These are phyloP conservation scores for Fomitopsis pinicola DNA, from an alignment of 1,284 basidiomycete species.

Conservation along the genomic window DNA sequence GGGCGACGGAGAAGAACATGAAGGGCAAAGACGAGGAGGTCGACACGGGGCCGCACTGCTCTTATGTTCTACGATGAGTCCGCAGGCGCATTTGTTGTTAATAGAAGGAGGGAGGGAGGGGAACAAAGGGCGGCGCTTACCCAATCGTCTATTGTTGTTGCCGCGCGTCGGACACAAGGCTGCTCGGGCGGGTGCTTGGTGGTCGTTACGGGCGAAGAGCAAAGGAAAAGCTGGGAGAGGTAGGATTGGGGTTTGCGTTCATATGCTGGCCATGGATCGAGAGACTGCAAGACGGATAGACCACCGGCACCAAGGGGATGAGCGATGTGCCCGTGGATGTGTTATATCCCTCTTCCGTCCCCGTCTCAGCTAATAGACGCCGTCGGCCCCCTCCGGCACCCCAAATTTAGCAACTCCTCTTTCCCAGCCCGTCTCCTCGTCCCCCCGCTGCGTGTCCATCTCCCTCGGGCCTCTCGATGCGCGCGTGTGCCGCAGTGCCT, in stretches of 20 bases:
- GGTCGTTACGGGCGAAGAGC: neutral
- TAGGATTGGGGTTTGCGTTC: neutral
- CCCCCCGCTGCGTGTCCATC: neutral
- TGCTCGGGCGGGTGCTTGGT: neutral
- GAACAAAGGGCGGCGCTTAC: slow-evolving; percentile 4
- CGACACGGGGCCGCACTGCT: slow-evolving; percentile 5
- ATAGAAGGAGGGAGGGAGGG: slow-evolving; percentile 6
- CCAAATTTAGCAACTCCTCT: neutral
- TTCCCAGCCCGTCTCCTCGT: neutral
- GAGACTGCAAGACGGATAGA: neutral
- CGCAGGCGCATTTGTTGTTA: slow-evolving; percentile 3
- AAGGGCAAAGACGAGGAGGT: slow-evolving; percentile 27
- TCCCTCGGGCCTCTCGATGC: neutral
- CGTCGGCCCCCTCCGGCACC: neutral
- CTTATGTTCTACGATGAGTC: slow-evolving; percentile 5
- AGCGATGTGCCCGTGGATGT: neutral
- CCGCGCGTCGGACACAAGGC: slow-evolving; percentile 1
- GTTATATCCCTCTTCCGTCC: neutral
- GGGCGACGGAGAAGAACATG: slow-evolving; percentile 64
- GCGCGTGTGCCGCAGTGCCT: neutral
- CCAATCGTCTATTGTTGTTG: slow-evolving; percentile 13
- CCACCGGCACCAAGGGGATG: slow-evolving; percentile 6
- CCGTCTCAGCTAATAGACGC: neutral
- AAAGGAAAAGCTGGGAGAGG: neutral
- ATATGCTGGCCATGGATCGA: slow-evolving; percentile 2